These are phyloP conservation scores for Annulohypoxylon bovei DNA, from an alignment of 495 filamentous ascomycete genomes.

Conservation along the genomic window DNA sequence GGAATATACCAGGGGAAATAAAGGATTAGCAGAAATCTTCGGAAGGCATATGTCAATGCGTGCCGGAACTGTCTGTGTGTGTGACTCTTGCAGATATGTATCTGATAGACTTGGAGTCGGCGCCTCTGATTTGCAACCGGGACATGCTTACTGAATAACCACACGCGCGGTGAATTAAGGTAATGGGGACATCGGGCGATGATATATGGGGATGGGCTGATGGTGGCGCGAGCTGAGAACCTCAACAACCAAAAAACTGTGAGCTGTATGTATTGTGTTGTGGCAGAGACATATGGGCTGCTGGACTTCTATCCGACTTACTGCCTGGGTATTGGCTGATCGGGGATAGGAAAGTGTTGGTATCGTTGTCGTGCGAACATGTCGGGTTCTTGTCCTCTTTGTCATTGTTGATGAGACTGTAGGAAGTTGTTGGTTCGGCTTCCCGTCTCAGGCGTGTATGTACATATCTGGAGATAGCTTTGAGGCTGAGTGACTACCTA, in stretches of 20 bases:
- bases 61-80: background rate
- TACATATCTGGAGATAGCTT: background rate
- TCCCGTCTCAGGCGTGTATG: no score
- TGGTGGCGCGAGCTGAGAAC: constrained; percentile 7
- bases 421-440: no score
- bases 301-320: background rate
- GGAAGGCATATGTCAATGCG: background rate
- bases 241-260: constrained; percentile 5
- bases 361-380: background rate
- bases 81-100: background rate
- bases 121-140: background rate
- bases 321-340: background rate
- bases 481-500: background rate
- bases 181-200: background rate
- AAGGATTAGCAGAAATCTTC: background rate
- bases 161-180: background rate
- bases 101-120: background rate
- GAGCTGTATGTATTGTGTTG: background rate
- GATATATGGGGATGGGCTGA: constrained; percentile 6
- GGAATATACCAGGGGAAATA: background rate
- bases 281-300: background rate
- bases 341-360: background rate
- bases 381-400: no score
- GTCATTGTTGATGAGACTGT: no score
- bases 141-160: background rate